Evolutionary conservation across 495 filamentous ascomycete species (phyloP).

Genomic region (Talaromyces borbonicus): DNA sequence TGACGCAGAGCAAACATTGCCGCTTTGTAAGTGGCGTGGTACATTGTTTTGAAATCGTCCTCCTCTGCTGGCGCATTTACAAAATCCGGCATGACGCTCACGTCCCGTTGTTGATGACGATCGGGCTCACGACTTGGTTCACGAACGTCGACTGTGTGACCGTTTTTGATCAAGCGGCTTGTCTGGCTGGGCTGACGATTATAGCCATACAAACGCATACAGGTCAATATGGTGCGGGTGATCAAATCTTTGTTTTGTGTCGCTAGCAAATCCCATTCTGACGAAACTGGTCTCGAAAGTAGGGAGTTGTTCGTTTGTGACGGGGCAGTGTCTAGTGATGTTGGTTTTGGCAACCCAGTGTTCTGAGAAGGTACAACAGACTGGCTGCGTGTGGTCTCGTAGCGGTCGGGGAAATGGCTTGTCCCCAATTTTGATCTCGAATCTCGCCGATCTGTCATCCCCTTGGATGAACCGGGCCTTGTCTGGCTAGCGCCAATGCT

Average conservation of each 20-base stretch:
- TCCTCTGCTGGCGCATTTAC: constrained; percentile 25
- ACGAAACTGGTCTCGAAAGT: constrained; percentile 11
- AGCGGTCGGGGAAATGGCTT: constrained; percentile 12
- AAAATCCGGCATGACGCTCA: not conserved
- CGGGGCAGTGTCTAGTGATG: not conserved
- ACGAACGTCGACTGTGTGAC: constrained; percentile 4
- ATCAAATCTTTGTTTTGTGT: constrained; percentile 34
- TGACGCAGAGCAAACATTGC: constrained; percentile 47
- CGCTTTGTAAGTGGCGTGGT: constrained; percentile 55
- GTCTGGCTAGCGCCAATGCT: constrained; percentile 3
- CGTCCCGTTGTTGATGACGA: not conserved
- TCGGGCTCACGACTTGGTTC: not conserved
- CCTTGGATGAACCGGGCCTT: constrained; percentile 14
- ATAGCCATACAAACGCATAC: constrained; percentile 55
- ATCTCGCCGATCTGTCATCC: constrained; percentile 12
- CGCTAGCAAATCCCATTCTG: constrained; percentile 27
- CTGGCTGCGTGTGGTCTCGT: constrained; percentile 9
- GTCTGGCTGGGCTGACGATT: constrained; percentile 33
- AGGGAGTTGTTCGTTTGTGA: too few relatives aligned
- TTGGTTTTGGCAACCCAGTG: not conserved
- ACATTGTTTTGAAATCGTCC: constrained; percentile 56
- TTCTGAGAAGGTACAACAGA: constrained; percentile 2
- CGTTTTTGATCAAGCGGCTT: constrained; percentile 12
- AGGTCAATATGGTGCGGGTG: constrained; percentile 44
- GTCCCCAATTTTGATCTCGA: constrained; percentile 12